Evolutionary conservation across 1,284 basidiomycete species (phyloP), one percentile per base, ranked within the genome.

Genomic region (Mycosarcoma maydis): DNA sequence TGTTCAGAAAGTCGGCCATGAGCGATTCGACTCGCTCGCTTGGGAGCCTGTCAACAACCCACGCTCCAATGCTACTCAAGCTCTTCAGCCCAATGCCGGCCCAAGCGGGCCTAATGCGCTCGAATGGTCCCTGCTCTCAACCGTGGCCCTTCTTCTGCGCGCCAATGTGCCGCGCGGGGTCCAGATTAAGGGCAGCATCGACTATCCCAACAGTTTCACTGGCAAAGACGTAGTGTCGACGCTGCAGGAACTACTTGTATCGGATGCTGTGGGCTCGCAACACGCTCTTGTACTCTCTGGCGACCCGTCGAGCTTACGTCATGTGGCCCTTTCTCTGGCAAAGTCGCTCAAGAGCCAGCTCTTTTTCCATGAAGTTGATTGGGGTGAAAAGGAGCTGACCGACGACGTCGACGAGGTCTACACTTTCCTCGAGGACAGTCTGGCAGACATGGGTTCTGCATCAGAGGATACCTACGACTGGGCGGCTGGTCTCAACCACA

Each of bases 291-390:
- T 69, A 7, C 43, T 19, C 6, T 43, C 51, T 0, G 45, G 55
- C 36, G 50, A 55, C 36, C 41, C 33, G 9, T 38, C 29, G 14
- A 44, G 24, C 20, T 23, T 58, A 8, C 57, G 93, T 3, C 87
- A 90, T 23, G 89, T 90, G 13, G 92, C 94, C 2, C 85, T 97
- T 11, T 87, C 89, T 72, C 89, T 96, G 13, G 94, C 93, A 0
- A 88, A 92, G 24, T 91, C 90, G 65, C 85, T 98, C 26, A 94
- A 98, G 76, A 89, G 88, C 64, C 92, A 95, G 81, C 86, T 97
- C 7, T 96, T 94, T 86, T 94, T 98, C 81, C 92, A 95, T 80
- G 95, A 98, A 80, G 94, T 97, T 7, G 94, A 97, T 81, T 96
- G 94, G 92, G 92, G 92, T 29, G 88, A 89, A 54, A 88, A 89